Evolutionary conservation across 768 basidiomycete genomes (phyloP), one percentile per base, ranked within the genome.

Genomic region (Phylloporus sp.): DNA sequence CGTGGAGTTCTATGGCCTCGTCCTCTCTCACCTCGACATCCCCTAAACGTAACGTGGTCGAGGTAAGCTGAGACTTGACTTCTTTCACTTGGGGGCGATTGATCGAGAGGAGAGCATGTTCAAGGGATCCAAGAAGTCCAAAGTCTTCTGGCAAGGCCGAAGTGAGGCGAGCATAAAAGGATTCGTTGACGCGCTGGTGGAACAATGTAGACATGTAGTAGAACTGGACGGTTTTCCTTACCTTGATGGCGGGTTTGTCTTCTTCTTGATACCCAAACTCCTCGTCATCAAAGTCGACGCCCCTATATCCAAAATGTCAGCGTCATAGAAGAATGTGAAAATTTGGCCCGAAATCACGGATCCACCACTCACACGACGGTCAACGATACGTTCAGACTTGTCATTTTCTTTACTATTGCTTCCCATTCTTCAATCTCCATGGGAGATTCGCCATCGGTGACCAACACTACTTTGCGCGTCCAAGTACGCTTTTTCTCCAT

Each of bases 211-310:
- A 32, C 28, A 18, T 9, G 20, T 24, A 36, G 10, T 5, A 46
- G n/a, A 23, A 28, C 20, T 55, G 6, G 16, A 16, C 27, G 40
- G 24, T 23, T 34, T 34, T 35, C 11, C 52, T n/a, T 56, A 91
- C 95, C 80, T 95, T 95, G 46, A 82, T 79, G 5, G 73, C 51
- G 6, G 81, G 74, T 65, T 95, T 95, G 55, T 81, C 72, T 46
- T 84, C 77, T 64, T 92, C 86, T 10, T 72, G 65, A 62, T 79
- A 88, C 1, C 70, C 79, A 12, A 79, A 68, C 18, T 82, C 80
- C 32, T 85, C 82, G 59, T 92, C 89, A 45, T 84, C 90, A 69
- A 95, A 95, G 67, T 93, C 90, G 38, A 93, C 77, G 6, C 93
- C 92, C n/a, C 92, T 95, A 57, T 29, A 20, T 5, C 28, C 29